These are phyloP conservation scores for Scytalidium lignicola DNA, from an alignment of 2,329 filamentous ascomycete species.

Conservation along the genomic window DNA sequence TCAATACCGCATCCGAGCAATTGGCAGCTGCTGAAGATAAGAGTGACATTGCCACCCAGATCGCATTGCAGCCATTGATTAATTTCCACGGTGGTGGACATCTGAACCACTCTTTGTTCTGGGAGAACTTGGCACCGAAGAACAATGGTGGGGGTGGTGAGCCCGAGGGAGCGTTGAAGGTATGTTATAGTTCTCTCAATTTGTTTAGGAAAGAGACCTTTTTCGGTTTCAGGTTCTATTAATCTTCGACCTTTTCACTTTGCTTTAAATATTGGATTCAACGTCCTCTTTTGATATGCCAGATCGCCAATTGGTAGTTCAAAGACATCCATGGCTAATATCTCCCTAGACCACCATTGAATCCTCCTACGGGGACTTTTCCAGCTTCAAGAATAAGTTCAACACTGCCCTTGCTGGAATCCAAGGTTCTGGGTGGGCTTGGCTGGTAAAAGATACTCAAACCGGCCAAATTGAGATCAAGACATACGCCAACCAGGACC, in stretches of 20 bases:
- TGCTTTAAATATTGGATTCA: too few species aligned
- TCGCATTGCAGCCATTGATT: conserved; percentile 52
- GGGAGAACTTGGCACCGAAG: conserved; percentile 65
- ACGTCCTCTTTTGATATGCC: too few species aligned
- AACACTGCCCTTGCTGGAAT: conserved; percentile 55
- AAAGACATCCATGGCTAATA: neutral
- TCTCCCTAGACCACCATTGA: conserved; percentile 26
- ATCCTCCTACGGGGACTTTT: conserved; percentile 44
- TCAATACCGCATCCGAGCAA: conserved; percentile 75
- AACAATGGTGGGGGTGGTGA: conserved; percentile 59
- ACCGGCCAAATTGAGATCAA: conserved; percentile 53
- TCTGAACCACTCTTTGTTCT: conserved; percentile 64
- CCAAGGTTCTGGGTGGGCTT: conserved; percentile 55
- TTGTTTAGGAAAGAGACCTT: too few species aligned
- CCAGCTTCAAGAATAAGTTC: conserved; percentile 51
- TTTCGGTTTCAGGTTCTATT: too few species aligned
- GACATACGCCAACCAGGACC: conserved; percentile 82
- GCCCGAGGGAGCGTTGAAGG: conserved; percentile 43
- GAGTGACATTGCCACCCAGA: conserved; percentile 46
- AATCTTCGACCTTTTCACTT: too few species aligned
- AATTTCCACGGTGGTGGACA: conserved; percentile 66
- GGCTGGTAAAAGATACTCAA: conserved; percentile 51
- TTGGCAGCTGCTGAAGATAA: conserved; percentile 51
- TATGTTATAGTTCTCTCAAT: too few species aligned
- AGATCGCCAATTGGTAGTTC: too few species aligned